Percentiles rank a stretch among this genome's conserved stretches.
These are phyloP conservation scores for Neurospora tetraspora DNA, from an alignment of 495 filamentous ascomycete genomes.

Conservation along the genomic window DNA sequence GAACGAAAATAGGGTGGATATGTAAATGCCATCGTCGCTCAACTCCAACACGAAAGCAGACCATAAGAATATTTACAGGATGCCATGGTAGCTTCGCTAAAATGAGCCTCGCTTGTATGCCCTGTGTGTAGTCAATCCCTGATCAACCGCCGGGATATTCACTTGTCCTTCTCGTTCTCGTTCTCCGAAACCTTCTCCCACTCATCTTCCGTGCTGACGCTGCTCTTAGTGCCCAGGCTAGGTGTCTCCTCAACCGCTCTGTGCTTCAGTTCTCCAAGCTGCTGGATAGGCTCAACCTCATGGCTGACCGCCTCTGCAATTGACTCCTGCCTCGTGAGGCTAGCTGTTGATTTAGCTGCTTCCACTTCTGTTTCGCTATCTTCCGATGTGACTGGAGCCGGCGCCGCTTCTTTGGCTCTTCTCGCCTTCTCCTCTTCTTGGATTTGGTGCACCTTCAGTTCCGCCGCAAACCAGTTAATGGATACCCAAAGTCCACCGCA, in stretches of 20 bases:
- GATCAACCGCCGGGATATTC: not conserved
- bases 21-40: not conserved
- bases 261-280: constrained; percentile 31
- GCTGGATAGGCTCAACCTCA: constrained; percentile 29
- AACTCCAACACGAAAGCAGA: not conserved
- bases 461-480: constrained; percentile 92
- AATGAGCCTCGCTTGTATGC: not conserved
- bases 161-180: constrained; percentile 44
- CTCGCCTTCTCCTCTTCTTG: constrained; percentile 52
- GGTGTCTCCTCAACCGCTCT: constrained; percentile 13
- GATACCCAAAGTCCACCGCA: constrained; percentile 77
- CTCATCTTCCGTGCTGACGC: constrained; percentile 48
- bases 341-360: constrained; percentile 21
- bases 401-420: constrained; percentile 21
- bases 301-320: constrained; percentile 17
- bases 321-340: constrained; percentile 11
- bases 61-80: not conserved
- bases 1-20: not conserved
- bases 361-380: constrained; percentile 46
- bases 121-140: not conserved
- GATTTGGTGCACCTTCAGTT: constrained; percentile 57
- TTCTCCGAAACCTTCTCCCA: constrained; percentile 51
- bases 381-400: constrained; percentile 15
- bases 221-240: constrained; percentile 29
- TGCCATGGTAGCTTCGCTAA: not conserved